phyloP scores from a whole-genome alignment of 1,139 yeast genomes.

The Hemisphaericaspora xylanilytica region DNA sequence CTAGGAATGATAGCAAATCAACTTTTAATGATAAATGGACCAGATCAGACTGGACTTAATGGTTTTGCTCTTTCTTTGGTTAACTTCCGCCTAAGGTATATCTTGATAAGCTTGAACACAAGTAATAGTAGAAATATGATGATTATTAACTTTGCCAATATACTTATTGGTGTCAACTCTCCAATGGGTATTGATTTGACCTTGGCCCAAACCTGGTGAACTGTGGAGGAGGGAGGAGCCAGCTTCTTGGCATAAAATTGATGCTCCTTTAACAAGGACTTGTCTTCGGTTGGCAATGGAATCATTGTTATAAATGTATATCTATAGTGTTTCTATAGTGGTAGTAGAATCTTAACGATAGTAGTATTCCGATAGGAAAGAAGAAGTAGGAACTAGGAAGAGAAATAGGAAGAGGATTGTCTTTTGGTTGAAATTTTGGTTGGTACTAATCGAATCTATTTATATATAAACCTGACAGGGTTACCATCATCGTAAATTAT shows the following conservation, averaged over 20 bases:
- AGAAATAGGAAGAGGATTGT: too few species aligned
- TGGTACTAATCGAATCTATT: too few species aligned
- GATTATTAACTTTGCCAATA: background rate
- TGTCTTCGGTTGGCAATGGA: constrained; percentile 23
- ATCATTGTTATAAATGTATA: constrained; percentile 10
- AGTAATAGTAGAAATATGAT: constrained; percentile 1
- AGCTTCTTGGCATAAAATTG: constrained; percentile 22
- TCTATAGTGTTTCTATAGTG: background rate
- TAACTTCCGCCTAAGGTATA: constrained; percentile 1
- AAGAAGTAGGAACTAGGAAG: too few species aligned
- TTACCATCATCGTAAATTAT: too few species aligned
- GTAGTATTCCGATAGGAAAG: too few species aligned
- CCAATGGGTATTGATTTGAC: background rate
- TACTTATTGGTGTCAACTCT: background rate
- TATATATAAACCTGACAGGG: too few species aligned
- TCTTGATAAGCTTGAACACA: background rate
- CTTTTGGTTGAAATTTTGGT: too few species aligned
- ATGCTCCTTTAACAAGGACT: constrained; percentile 26
- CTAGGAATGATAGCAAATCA: background rate
- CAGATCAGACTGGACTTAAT: constrained; percentile 1
- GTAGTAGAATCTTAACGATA: background rate
- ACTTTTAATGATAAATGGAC: background rate
- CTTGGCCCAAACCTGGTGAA: background rate
- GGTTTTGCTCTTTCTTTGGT: constrained; percentile 4
- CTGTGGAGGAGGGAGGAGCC: background rate